Percentiles rank a stretch among this genome's conserved stretches.
These are phyloP conservation scores for Rosa lucieae DNA, from an alignment of 306 rosid genomes.

Conservation along the genomic window DNA sequence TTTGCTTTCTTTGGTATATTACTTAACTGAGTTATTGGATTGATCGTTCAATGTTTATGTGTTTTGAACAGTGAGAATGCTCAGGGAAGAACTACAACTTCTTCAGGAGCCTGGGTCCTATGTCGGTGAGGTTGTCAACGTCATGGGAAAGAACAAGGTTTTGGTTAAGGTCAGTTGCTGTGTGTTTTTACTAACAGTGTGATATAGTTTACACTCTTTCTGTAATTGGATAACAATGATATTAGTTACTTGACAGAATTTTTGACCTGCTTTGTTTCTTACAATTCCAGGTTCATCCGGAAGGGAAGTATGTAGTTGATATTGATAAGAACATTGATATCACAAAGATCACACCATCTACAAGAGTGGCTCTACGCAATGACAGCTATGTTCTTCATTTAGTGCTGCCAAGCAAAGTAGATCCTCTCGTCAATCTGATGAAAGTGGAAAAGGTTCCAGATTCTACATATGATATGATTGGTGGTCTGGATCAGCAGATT, in stretches of 20 bases:
- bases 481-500: conserved; percentile 99
- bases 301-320: conserved; percentile 97
- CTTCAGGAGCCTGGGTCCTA: conserved; percentile 99
- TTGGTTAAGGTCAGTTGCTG: conserved; percentile 72
- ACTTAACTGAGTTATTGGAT: not conserved
- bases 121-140: conserved; percentile 98
- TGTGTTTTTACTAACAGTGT: not conserved
- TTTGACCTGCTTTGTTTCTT: not conserved
- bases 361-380: conserved; percentile 96
- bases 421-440: conserved; percentile 96
- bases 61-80: conserved; percentile 87
- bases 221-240: not conserved
- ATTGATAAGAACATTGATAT: conserved; percentile 92
- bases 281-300: conserved; percentile 79
- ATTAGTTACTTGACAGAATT: not conserved
- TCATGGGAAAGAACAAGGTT: conserved; percentile 98
- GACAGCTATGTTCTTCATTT: conserved; percentile 99
- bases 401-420: conserved; percentile 97
- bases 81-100: conserved; percentile 93
- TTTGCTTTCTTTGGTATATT: not conserved
- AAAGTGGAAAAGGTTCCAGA: conserved; percentile 99
- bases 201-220: not conserved
- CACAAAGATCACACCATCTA: conserved; percentile 94
- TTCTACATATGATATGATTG: conserved; percentile 98
- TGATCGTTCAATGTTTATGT: not conserved